Base-by-base conservation (phyloP, 2,329 filamentous ascomycete species). In the Lachnellula cervina region DNA sequence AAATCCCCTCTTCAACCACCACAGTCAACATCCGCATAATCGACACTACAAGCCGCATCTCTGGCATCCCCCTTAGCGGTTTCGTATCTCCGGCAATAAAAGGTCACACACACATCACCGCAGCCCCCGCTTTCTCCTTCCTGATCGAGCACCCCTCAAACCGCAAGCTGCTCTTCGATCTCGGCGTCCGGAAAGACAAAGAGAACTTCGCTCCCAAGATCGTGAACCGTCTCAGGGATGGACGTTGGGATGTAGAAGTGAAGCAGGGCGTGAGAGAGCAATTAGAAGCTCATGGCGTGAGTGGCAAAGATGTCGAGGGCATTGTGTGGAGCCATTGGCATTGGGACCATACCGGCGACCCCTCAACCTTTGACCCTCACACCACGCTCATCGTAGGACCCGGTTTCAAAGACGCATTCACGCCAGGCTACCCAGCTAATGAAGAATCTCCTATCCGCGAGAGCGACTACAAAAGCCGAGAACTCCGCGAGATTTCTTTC, bases 341-440 rank as follows among this genome's bases (percentile, higher is more conserved):
- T 56, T 73, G 68, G 60, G 74, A 76, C 55, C 74, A 77, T 56
- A 70, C 68, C 0, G 75, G 74, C 2, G 72, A 79, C 57, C 69
- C 73, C 4, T 71, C 71, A 0, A 72, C 69, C 0, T 79, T 79
- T 54, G 72, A 74, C 0, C 19, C 60, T 0, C 68, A 67, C 1
- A 77, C 76, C 1, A 69, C 71, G 2, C 60, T 79, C 6, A 70
- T 79, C 4, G 76, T 79, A 9, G 77, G 77, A 2, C 77, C 76
- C 8, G 76, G 76, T 0, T 77, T 78, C 59, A 75, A 72, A 43
- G 58, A 68, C 4, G 63, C 64, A 0, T 71, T 76, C 51, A 56
- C 71, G 5, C 77, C 77, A 4, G 77, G 72, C 2, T 79, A 74
- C 56, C 78, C 78, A 2, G 62, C 65, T 8, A 72, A 74, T 21